Percentiles rank a stretch among this genome's conserved stretches.
Evolutionary conservation across 192 early-diverging fungal species (phyloP).

Genomic region (Umbelopsis isabellina): DNA sequence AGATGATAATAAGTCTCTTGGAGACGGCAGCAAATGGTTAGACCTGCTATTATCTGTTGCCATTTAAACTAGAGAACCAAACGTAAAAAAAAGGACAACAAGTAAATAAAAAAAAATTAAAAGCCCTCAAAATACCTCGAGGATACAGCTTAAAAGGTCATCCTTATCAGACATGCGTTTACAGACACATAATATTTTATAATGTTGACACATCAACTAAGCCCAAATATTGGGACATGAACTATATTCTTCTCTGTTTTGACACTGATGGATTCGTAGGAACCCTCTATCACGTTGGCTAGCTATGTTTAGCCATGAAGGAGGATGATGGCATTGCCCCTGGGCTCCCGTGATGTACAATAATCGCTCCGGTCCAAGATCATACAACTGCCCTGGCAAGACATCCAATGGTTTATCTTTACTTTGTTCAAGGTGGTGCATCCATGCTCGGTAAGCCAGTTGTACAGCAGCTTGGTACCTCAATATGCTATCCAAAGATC

Average conservation of each 20-base stretch:
- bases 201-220: neutral
- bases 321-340: neutral
- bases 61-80: slow-evolving; percentile 5
- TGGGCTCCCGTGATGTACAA: neutral
- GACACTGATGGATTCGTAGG: neutral
- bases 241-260: neutral
- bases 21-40: slow-evolving; percentile 16
- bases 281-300: neutral
- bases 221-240: neutral
- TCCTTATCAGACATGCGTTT: too few species aligned
- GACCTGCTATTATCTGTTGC: slow-evolving; percentile 22
- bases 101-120: neutral
- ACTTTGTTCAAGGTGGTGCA: neutral
- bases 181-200: too few species aligned
- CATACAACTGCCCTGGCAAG: neutral
- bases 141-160: neutral
- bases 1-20: slow-evolving; percentile 15
- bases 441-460: slow-evolving; percentile 1
- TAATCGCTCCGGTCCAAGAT: neutral
- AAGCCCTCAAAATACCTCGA: neutral
- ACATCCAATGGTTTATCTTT: neutral
- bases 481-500: neutral
- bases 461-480: neutral
- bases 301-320: neutral
- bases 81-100: neutral